Evolutionary conservation across 441 rosid species (phyloP).

Genomic region (Adansonia grandidieri): DNA sequence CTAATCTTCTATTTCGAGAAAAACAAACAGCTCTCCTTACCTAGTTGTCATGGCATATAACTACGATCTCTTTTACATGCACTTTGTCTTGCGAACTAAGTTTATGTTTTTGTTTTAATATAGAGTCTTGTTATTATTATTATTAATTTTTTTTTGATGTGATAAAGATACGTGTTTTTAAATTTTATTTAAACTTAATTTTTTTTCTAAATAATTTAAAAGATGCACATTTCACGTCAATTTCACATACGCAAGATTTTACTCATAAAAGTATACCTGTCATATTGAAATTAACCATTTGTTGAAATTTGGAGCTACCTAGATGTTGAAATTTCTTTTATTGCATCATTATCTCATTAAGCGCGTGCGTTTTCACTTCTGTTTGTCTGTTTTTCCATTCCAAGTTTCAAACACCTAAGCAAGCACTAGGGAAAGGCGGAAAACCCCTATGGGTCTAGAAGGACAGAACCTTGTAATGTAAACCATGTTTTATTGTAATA

Average conservation of each 20-base stretch:
- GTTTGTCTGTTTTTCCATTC: neutral
- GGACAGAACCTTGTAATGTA: constrained; percentile 14
- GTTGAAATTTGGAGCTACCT: neutral
- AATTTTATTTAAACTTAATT: neutral
- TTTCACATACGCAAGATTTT: neutral
- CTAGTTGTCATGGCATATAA: constrained; percentile 39
- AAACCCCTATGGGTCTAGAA: constrained; percentile 4
- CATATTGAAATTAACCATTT: neutral
- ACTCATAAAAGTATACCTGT: neutral
- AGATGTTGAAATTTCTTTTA: neutral
- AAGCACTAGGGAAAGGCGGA: neutral
- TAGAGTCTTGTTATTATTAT: too few species aligned
- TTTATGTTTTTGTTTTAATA: neutral
- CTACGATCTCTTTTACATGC: neutral
- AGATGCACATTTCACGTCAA: neutral
- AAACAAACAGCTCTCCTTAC: constrained; percentile 36
- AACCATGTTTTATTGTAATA: constrained; percentile 15
- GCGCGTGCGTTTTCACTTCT: neutral
- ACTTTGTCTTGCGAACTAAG: constrained; percentile 27
- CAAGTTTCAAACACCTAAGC: neutral
- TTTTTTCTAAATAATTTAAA: too few species aligned
- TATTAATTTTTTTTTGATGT: too few species aligned
- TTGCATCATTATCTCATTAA: neutral
- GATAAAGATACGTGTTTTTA: too few species aligned
- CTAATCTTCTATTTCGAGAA: constrained; percentile 53